phyloP scores from a whole-genome alignment of 2,329 filamentous ascomycete genomes.

The Aspergillus sp. region DNA sequence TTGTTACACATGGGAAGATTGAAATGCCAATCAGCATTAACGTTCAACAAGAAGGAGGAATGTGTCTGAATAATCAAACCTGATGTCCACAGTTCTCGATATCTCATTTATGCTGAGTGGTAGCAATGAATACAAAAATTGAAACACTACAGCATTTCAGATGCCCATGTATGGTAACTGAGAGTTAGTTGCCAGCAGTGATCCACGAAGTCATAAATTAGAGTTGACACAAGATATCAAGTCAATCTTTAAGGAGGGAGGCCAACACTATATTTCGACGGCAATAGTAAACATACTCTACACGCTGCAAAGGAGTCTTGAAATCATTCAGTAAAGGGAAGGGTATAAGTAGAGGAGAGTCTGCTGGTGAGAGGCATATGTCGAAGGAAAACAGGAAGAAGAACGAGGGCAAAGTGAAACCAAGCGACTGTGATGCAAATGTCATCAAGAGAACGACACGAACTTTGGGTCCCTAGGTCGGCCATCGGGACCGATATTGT shows the following conservation, averaged over 20 bases:
- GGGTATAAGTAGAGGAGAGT: background rate
- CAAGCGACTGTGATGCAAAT: constrained; percentile 2
- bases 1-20: background rate
- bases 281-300: background rate
- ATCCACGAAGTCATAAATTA: background rate
- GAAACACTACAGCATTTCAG: background rate
- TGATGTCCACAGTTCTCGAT: background rate
- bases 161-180: background rate
- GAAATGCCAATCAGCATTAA: background rate
- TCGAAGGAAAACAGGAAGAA: background rate
- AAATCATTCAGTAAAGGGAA: background rate
- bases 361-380: background rate
- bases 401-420: constrained; percentile 8
- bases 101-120: background rate
- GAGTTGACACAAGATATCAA: background rate
- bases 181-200: background rate
- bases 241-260: background rate
- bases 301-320: background rate
- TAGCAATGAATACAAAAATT: background rate
- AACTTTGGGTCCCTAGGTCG: constrained; percentile 90
- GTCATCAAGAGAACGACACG: constrained; percentile 77
- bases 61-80: background rate
- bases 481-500: constrained; percentile 87
- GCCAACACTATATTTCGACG: background rate
- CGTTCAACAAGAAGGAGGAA: background rate